A percentile compares a stretch with the other conserved stretches of the same genome.
Conservation (phyloP, 345 rosid species). For the Mangifera indica region DNA sequence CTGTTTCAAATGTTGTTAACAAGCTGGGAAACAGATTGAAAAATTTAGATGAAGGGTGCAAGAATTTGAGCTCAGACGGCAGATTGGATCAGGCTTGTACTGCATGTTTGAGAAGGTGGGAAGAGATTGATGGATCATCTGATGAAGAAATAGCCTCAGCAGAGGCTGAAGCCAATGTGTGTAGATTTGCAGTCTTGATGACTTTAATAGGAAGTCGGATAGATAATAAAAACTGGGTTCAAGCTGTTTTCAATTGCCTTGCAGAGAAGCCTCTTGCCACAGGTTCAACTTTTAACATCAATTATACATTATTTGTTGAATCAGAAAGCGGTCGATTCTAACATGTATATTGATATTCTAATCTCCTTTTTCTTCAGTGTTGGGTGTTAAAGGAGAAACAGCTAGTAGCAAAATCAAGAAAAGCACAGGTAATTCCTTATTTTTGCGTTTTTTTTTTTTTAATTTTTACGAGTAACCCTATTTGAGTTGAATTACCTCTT, state of each 20-base stretch:
- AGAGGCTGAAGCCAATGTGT: constrained; percentile 26
- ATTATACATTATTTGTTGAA: not conserved
- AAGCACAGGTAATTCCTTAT: constrained; percentile 14
- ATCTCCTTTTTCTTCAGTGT: not conserved
- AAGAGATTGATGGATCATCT: constrained; percentile 30
- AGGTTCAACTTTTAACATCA: constrained; percentile 22
- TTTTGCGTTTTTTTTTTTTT: not conserved
- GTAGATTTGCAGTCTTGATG: constrained; percentile 46
- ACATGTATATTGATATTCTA: not conserved
- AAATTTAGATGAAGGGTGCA: constrained; percentile 34
- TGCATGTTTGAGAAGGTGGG: constrained; percentile 40
- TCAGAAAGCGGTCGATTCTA: not conserved
- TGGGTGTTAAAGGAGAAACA: constrained; percentile 17
- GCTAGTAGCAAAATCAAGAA: not conserved
- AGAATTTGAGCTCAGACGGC: constrained; percentile 12
- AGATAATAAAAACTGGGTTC: constrained; percentile 30
- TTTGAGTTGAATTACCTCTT: no score
- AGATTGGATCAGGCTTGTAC: constrained; percentile 24
- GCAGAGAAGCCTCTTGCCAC: constrained; percentile 20
- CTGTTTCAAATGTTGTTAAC: constrained; percentile 26
- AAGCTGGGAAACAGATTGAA: constrained; percentile 29
- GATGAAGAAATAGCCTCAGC: constrained; percentile 7
- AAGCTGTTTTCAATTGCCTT: constrained; percentile 40
- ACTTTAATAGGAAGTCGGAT: constrained; percentile 36
- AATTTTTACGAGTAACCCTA: no score